These are phyloP conservation scores for Tanozyma kutaoensis DNA, from an alignment of 805 yeast species.

Conservation along the genomic window DNA sequence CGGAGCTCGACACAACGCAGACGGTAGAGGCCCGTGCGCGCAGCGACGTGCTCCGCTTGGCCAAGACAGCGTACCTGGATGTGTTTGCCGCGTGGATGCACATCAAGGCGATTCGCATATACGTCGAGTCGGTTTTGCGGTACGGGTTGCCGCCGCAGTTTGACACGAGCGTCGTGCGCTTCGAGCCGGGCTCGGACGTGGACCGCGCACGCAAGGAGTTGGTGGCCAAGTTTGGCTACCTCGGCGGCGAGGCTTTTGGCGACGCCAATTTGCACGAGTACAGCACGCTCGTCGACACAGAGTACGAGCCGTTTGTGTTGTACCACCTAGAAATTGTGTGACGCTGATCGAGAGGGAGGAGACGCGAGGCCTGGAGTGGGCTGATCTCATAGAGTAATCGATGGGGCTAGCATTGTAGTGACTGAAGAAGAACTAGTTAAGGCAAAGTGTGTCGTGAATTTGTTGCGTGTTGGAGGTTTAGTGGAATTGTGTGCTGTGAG, in stretches of 20 bases:
- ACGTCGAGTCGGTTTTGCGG: constrained; percentile 87
- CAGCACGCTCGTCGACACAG: constrained; percentile 86
- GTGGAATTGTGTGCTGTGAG: no score
- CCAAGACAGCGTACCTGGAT: constrained; percentile 84
- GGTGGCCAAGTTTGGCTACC: constrained; percentile 66
- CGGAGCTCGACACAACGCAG: constrained; percentile 67
- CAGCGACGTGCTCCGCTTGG: constrained; percentile 69
- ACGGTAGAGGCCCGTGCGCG: constrained; percentile 61
- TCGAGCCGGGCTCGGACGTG: constrained; percentile 26
- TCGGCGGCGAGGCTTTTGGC: constrained; percentile 82
- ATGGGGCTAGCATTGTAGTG: no score
- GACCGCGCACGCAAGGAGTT: constrained; percentile 57
- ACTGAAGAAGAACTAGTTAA: no score
- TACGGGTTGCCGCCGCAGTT: constrained; percentile 96
- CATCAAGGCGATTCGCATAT: constrained; percentile 73
- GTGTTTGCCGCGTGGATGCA: constrained; percentile 82
- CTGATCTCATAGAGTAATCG: no score
- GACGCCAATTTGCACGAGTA: constrained; percentile 56
- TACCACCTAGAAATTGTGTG: constrained; percentile 46
- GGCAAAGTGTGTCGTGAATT: no score
- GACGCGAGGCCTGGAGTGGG: no score
- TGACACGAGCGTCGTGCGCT: constrained; percentile 34
- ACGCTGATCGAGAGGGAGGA: no score
- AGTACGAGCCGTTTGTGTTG: constrained; percentile 91
- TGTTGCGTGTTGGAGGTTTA: no score